Evolutionary conservation across 805 yeast genomes (phyloP), one percentile per base, ranked within the genome.

Genomic region (Candida ficus): DNA sequence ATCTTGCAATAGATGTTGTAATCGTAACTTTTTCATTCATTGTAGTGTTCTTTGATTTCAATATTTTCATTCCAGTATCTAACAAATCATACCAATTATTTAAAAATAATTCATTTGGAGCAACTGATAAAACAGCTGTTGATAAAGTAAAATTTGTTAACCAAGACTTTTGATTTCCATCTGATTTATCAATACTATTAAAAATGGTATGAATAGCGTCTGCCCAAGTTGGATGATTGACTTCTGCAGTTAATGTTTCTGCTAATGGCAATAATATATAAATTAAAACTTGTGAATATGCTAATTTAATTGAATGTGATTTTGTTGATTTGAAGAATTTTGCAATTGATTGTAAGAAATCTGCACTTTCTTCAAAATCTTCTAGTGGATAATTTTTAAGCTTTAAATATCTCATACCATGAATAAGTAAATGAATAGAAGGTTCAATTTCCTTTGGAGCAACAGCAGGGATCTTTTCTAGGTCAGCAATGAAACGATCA

Each of bases 201-300:
- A 75, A 80, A 12, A 91, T 76, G 16, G 69, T 64, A 18, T 74
- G 73, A 39, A 88, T 75, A 0, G 96, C 93, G 30, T 79, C 85
- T 0, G 82, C 80, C 99, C 99, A 93, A 1, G 83, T 78, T 4
- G 99, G 99, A 58, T 91, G 95, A 54, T 93, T 91, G 1, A 88
- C 90, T 57, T 93, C 99, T 0, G 96, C 98, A 0, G 96, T 87
- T 25, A 90, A 70, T 1, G 79, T 70, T 8, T 87, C 91, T 0
- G 97, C 95, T 19, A 93, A 60, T 0, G 97, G 95, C 30, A 88
- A 64, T 3, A 93, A 63, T 20, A 93, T 71, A 39, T 77, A 80
- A 41, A 83, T 73, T 29, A 90, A 68, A 1, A 88, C 95, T 48
- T 88, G 95, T 35, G 93, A 84, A 56, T 91, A 95, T 2, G 95